Evolutionary conservation across 2,329 filamentous ascomycete species (phyloP), one percentile per base, ranked within the genome.

Genomic region (Claviceps pusilla): DNA sequence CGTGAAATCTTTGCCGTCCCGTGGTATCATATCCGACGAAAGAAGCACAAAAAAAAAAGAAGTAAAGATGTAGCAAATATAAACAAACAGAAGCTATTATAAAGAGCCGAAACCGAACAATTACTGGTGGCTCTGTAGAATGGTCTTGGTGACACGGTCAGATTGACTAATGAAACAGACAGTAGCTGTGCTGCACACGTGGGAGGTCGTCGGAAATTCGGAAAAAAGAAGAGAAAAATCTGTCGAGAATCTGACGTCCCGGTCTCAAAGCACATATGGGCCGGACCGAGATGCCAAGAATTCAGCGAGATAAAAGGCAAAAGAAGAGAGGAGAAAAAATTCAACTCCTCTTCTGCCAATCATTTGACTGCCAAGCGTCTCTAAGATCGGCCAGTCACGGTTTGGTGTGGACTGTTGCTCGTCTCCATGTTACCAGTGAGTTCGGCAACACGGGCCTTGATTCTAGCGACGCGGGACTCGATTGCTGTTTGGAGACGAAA

Each of bases 381-480:
- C 54, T 59, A 63, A 59, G 58, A 62, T 46, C 58, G 61, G 46
- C 59, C 61, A 19, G 59, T 50, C 43, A 57, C 48, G 39, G 60
- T 51, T 37, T 48, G 35, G 28, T 65, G 61, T 31, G 76, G 72
- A 7, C 64, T 67, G 45, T 62, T 64, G 39, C 68, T 68, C 47
- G 71, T 74, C 64, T 91, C 86, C 79, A 87, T 87, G 68, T 87
- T 87, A 62, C 86, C 86, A 2, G 93, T 98, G 62, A 98, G 73
- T 68, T 96, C 89, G 52, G 93, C 93, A 56, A 98, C 93, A 58
- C 93, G 85, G 57, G 93, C 93, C 73, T 96, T 97, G 78, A 98
- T 98, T 59, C 93, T 87, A 50, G 93, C 93, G 56, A 97, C 93
- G 60, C 93, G 87, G 50, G 89, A 90, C 70, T 98, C 93, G 64